phyloP scores from a whole-genome alignment of 2,329 filamentous ascomycete genomes.

The Paecilomyces dactylethromorphus region DNA sequence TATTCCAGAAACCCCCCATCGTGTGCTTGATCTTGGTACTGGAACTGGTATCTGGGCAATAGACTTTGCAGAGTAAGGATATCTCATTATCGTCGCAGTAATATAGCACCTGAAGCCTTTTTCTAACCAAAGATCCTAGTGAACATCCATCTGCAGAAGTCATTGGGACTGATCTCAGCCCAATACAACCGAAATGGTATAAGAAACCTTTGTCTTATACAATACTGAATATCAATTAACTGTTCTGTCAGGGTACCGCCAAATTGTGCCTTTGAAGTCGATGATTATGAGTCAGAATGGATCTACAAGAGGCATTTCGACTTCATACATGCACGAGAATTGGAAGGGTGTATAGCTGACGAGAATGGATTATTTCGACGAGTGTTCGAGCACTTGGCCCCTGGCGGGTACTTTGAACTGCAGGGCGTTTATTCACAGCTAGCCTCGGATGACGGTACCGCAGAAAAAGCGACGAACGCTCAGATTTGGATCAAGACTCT shows the following conservation, averaged over 20 bases:
- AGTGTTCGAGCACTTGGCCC: constrained; percentile 5
- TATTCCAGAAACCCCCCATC: constrained; percentile 1
- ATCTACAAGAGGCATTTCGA: constrained; percentile 1
- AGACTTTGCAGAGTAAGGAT: constrained; percentile 9
- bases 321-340: constrained; percentile 9
- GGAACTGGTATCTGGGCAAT: constrained; percentile 10
- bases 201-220: background rate
- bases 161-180: background rate
- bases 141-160: background rate
- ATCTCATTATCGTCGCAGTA: background rate
- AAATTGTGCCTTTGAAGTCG: background rate
- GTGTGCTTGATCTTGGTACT: constrained; percentile 9
- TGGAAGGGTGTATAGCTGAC: constrained; percentile 6
- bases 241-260: background rate
- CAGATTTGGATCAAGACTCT: background rate
- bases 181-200: constrained; percentile 1
- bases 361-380: constrained; percentile 7
- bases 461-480: background rate
- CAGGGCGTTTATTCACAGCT: background rate
- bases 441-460: background rate
- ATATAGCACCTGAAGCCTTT: background rate
- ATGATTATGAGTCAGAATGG: background rate
- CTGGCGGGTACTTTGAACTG: constrained; percentile 7
- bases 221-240: background rate
- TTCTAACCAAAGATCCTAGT: constrained; percentile 7